A percentile compares a stretch with the other conserved stretches of the same genome.
phyloP scores from a whole-genome alignment of 208 protist genomes.

The Phytomonas serpens region DNA sequence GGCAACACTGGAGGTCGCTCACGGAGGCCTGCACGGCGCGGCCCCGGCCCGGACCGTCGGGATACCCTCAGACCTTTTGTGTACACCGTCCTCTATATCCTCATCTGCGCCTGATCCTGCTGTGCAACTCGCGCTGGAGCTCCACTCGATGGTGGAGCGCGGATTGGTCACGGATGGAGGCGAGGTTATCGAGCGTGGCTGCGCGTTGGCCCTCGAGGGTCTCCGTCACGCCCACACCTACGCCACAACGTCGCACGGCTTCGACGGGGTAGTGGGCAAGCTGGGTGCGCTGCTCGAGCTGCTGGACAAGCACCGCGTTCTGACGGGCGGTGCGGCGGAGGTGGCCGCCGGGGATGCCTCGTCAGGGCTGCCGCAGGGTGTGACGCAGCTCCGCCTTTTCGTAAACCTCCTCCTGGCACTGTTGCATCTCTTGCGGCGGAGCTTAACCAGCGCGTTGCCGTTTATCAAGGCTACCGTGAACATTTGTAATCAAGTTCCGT shows the following conservation, averaged over 20 bases:
- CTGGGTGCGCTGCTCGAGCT: slow-evolving; percentile 26
- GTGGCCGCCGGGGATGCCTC: slow-evolving; percentile 13
- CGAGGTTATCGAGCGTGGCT: slow-evolving; percentile 19
- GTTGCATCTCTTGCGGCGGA: slow-evolving; percentile 26
- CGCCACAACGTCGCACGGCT: slow-evolving; percentile 22
- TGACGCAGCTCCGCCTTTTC: slow-evolving; percentile 37
- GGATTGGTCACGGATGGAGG: slow-evolving; percentile 16
- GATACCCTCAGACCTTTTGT: no score
- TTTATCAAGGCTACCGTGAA: slow-evolving; percentile 32
- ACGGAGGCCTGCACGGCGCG: no score
- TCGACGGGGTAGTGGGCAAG: slow-evolving; percentile 35
- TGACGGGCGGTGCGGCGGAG: slow-evolving; percentile 15
- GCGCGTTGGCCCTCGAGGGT: slow-evolving; percentile 16
- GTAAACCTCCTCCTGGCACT: slow-evolving; percentile 34
- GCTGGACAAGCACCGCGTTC: slow-evolving; percentile 19
- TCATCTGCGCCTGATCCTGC: no score
- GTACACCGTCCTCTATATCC: no score
- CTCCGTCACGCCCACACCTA: slow-evolving; percentile 20
- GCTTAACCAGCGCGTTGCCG: slow-evolving; percentile 26
- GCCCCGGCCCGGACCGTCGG: no score
- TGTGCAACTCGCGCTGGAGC: slow-evolving; percentile 15
- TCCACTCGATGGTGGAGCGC: slow-evolving; percentile 16
- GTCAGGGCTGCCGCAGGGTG: slow-evolving; percentile 18
- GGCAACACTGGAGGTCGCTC: no score
- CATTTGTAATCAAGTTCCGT: slow-evolving; percentile 27